A percentile compares a stretch with the other conserved stretches of the same genome.
Evolutionary conservation across 164 flowering plant genomes (phyloP).

Genomic region (Annona cherimola): DNA sequence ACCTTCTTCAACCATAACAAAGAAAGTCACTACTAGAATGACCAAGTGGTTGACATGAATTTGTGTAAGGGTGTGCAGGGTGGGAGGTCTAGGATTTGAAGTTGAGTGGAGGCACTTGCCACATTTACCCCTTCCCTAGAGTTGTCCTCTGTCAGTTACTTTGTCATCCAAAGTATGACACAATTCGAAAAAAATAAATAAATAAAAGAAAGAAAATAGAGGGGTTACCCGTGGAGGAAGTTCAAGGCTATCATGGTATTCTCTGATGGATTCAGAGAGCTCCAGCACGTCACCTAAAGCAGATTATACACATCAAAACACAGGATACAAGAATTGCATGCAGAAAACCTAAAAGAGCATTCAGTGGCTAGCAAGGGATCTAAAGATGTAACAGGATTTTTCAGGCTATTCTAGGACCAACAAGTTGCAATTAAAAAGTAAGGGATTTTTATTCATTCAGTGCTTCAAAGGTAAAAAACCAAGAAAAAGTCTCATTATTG

Average conservation of each 20-base stretch:
- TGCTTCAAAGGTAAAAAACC: background rate
- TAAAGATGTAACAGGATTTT: background rate
- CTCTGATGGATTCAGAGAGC: conserved; percentile 95
- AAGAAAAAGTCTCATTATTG: background rate
- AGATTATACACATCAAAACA: background rate
- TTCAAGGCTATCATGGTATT: conserved; percentile 65
- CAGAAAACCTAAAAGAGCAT: background rate
- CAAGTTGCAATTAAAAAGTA: background rate
- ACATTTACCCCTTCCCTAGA: background rate
- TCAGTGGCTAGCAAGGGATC: background rate
- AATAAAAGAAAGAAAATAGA: background rate
- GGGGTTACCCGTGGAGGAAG: conserved; percentile 67
- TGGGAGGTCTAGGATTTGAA: too few relatives aligned
- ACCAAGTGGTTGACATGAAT: too few relatives aligned
- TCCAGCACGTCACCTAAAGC: conserved; percentile 82
- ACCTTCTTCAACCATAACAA: background rate
- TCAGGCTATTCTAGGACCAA: background rate
- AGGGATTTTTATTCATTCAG: background rate
- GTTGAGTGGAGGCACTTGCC: background rate
- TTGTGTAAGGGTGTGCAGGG: too few relatives aligned
- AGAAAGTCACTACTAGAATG: too few relatives aligned
- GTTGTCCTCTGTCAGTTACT: too few relatives aligned
- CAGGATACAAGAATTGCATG: background rate
- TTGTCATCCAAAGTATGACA: too few relatives aligned
- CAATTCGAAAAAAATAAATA: background rate